phyloP scores from a whole-genome alignment of 805 yeast genomes.

The Ogataea corticis region DNA sequence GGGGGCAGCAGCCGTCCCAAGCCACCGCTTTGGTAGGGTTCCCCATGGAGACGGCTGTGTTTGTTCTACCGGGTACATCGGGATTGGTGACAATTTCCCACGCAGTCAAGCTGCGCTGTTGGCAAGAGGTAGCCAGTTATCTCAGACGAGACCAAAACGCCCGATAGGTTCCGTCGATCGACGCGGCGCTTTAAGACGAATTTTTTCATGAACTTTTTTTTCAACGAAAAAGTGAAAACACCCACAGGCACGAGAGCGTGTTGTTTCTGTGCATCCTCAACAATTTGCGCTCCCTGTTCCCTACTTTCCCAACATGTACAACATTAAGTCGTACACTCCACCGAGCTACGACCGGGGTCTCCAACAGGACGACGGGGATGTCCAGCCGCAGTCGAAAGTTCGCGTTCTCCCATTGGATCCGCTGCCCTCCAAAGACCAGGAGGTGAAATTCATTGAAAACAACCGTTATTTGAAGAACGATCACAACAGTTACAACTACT shows the following conservation, averaged over 20 bases:
- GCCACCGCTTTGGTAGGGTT: slow-evolving; percentile 23
- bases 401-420: slow-evolving; percentile 36
- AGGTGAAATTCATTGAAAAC: slow-evolving; percentile 31
- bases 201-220: neutral
- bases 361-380: slow-evolving; percentile 9
- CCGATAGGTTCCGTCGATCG: no score
- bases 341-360: slow-evolving; percentile 9
- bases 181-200: neutral
- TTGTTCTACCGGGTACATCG: slow-evolving; percentile 72
- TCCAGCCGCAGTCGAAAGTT: slow-evolving; percentile 5
- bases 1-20: slow-evolving; percentile 48
- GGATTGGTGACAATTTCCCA: slow-evolving; percentile 61
- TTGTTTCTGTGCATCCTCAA: neutral
- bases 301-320: slow-evolving; percentile 13
- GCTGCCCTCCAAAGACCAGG: slow-evolving; percentile 35
- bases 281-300: neutral
- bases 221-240: neutral
- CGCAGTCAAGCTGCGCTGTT: slow-evolving; percentile 45
- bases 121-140: slow-evolving; percentile 44
- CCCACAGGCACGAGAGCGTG: neutral
- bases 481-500: slow-evolving; percentile 31
- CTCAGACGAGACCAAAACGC: slow-evolving; percentile 10
- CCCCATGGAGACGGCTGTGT: slow-evolving; percentile 34
- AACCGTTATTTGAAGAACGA: slow-evolving; percentile 33
- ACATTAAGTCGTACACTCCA: slow-evolving; percentile 17